Evolutionary conservation across 257 asterid species (phyloP), one percentile per base, ranked within the genome.

Genomic region (Forsythia suspensa): DNA sequence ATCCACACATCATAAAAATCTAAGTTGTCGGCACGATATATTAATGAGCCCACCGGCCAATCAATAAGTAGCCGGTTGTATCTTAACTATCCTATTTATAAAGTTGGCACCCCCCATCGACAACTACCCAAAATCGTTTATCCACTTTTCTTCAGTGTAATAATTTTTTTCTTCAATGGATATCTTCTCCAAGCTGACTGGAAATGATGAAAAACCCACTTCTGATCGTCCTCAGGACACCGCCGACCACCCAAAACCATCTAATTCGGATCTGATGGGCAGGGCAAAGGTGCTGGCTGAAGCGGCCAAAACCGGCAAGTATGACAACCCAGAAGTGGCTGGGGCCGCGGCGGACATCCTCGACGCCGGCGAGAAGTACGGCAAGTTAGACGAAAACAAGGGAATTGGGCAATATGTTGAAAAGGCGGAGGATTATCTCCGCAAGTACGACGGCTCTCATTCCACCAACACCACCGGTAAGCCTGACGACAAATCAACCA

Each of bases 401-500:
- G 94, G 94, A 7, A 29, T 82, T 61, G 94, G 94, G 16, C 85
- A 86, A 84, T 90, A 90, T 79, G 87, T 81, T 40, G 90, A 88
- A 4, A 89, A 90, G 77, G 94, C 94, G 0, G 89, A 90, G 84
- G 86, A 51, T 81, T 90, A 90, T 65, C 88, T 90, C 80, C 88
- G 90, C 80, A 20, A 79, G 82, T 86, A 84, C 75, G 71, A 73
- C 8, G 11, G 77, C 2, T n/a, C 66, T 3, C 29, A 70, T 8
- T 52, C 80, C 6, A 18, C 74, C 5, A 73, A 76, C 44, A 37
- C 86, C 3, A 43, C 67, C 34, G 34, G 34, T 36, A 73, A 29
- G 0, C 34, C 78, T 16, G 84, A 37, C 41, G 84, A 40, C 2
- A 71, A 69, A 10, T 73, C 82, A 7, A 24, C 82, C 76, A 46